These are phyloP conservation scores for Gloeophyllum trabeum DNA, from an alignment of 768 basidiomycete species.

Conservation along the genomic window DNA sequence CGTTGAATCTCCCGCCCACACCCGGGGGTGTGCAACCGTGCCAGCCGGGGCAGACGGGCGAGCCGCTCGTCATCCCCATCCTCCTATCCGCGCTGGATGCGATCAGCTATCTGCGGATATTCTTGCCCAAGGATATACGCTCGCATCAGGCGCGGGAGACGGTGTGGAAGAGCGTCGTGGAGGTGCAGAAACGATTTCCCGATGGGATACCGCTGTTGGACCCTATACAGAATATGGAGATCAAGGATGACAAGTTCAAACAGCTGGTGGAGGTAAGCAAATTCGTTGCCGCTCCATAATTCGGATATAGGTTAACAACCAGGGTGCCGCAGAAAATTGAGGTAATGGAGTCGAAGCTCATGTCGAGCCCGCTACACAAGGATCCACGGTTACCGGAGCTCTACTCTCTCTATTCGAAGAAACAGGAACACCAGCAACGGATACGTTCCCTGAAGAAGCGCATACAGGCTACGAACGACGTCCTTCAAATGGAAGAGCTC, in stretches of 20 bases:
- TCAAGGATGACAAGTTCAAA: slow-evolving; percentile 89
- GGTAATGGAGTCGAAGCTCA: slow-evolving; percentile 79
- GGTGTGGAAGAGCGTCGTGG: slow-evolving; percentile 81
- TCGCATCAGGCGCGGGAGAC: slow-evolving; percentile 67
- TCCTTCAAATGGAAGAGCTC: slow-evolving; percentile 93
- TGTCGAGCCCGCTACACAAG: slow-evolving; percentile 65
- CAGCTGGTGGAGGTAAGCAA: slow-evolving; percentile 64
- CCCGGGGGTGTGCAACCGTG: slow-evolving; percentile 73
- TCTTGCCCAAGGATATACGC: slow-evolving; percentile 84
- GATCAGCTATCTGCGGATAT: slow-evolving; percentile 78
- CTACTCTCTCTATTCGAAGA: slow-evolving; percentile 71
- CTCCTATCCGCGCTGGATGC: slow-evolving; percentile 78
- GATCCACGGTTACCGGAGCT: slow-evolving; percentile 70
- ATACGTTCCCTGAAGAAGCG: slow-evolving; percentile 75
- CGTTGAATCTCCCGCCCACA: slow-evolving; percentile 32
- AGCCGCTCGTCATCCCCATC: slow-evolving; percentile 81
- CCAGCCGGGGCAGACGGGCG: slow-evolving; percentile 56
- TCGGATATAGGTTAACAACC: background rate
- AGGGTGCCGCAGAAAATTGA: slow-evolving; percentile 66
- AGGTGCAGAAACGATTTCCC: slow-evolving; percentile 87
- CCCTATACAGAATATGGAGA: slow-evolving; percentile 90
- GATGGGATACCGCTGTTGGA: slow-evolving; percentile 82
- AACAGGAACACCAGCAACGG: slow-evolving; percentile 56
- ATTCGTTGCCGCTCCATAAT: background rate
- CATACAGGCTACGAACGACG: slow-evolving; percentile 83